These are phyloP conservation scores for Fraxinus floribunda DNA, from an alignment of 305 asterid species.

Conservation along the genomic window DNA sequence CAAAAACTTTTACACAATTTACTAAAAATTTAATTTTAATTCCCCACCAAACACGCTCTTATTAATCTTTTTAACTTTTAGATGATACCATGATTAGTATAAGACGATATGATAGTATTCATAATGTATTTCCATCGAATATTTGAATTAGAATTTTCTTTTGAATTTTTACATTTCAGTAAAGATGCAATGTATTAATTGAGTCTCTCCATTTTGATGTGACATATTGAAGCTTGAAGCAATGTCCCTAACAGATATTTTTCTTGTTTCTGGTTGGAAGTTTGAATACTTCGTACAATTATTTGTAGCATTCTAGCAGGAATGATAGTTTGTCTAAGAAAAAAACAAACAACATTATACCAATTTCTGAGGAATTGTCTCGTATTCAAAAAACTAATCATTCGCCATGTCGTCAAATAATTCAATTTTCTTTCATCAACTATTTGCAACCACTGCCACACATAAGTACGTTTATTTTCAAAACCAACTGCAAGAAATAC, in stretches of 20 bases:
- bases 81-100: not conserved
- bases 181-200: not conserved
- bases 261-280: not conserved
- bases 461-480: not conserved
- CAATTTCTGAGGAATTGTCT: not conserved
- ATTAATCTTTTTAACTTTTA: not conserved
- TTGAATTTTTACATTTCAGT: too few species aligned
- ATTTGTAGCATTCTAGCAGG: not conserved
- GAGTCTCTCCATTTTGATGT: not conserved
- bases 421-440: not conserved
- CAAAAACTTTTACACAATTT: too few species aligned
- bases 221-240: constrained; percentile 1
- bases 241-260: not conserved
- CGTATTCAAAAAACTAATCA: not conserved
- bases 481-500: not conserved
- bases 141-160: not conserved
- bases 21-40: too few species aligned
- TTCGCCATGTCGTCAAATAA: not conserved
- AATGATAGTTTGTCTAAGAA: not conserved
- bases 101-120: not conserved
- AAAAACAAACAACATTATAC: not conserved
- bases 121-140: not conserved
- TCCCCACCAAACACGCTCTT: too few species aligned
- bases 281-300: not conserved
- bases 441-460: not conserved